A percentile compares a stretch with the other conserved stretches of the same genome.
phyloP scores from a whole-genome alignment of 371 early-diverging fungal species.

The Mortierella sp. region DNA sequence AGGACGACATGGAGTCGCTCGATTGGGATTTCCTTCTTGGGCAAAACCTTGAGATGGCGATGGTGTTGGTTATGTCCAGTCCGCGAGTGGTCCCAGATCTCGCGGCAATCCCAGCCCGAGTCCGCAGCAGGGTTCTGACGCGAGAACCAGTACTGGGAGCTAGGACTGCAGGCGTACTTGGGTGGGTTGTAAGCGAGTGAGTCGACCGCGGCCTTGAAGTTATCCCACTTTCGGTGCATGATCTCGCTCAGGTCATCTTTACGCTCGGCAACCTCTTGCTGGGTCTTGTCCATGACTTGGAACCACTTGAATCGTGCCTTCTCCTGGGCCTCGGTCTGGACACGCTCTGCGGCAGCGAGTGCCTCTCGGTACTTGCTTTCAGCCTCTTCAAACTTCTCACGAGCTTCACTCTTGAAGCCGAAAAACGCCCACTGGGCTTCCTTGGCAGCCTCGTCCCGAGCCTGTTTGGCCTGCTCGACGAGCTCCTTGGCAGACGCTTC shows the following conservation, averaged over 20 bases:
- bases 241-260: constrained; percentile 10
- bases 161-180: constrained; percentile 37
- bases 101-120: constrained; percentile 34
- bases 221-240: constrained; percentile 31
- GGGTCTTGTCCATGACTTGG: constrained; percentile 24
- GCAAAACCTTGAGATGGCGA: constrained; percentile 11
- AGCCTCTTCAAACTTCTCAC: constrained; percentile 19
- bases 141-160: constrained; percentile 30
- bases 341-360: constrained; percentile 21
- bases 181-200: constrained; percentile 32
- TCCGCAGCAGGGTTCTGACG: constrained; percentile 22
- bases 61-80: constrained; percentile 15
- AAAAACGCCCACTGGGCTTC: constrained; percentile 42
- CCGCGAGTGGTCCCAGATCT: constrained; percentile 36
- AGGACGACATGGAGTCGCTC: constrained; percentile 23
- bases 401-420: constrained; percentile 26
- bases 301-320: constrained; percentile 27
- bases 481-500: constrained; percentile 36
- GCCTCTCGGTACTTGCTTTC: constrained; percentile 31
- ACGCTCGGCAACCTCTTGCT: constrained; percentile 26
- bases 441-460: constrained; percentile 40
- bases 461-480: constrained; percentile 29
- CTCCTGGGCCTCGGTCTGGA: constrained; percentile 24
- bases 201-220: constrained; percentile 36
- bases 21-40: constrained; percentile 18